Evolutionary conservation across 129 eudicot species (phyloP).

Genomic region (Pulicaria dysenterica): DNA sequence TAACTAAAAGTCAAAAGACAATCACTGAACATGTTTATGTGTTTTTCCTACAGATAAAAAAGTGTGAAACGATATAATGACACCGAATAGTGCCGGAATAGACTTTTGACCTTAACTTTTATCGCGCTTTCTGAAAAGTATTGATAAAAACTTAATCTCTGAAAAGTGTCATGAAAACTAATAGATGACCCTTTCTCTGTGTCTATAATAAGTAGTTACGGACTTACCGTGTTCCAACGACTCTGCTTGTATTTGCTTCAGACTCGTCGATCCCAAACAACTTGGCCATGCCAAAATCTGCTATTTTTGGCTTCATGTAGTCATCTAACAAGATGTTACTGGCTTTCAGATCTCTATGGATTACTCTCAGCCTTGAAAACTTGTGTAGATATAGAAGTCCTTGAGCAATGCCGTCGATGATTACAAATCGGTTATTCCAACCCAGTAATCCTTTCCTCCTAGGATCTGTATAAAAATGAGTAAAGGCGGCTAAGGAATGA

Average conservation of each 20-base stretch:
- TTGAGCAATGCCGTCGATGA: constrained; percentile 39
- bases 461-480: constrained; percentile 18
- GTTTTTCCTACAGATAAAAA: too few relatives aligned
- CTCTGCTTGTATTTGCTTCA: constrained; percentile 35
- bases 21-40: too few relatives aligned
- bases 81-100: too few relatives aligned
- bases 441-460: constrained; percentile 20
- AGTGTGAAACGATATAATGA: too few relatives aligned
- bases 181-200: too few relatives aligned
- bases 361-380: constrained; percentile 34
- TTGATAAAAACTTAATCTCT: too few relatives aligned
- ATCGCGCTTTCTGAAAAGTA: too few relatives aligned
- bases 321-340: constrained; percentile 42
- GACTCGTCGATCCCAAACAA: constrained; percentile 28
- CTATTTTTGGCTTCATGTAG: constrained; percentile 33
- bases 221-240: constrained; percentile 41
- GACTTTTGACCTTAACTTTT: too few relatives aligned
- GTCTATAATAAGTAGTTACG: not conserved
- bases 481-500: not conserved
- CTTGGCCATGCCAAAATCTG: constrained; percentile 41
- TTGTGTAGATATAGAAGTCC: constrained; percentile 41
- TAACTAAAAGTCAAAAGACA: too few relatives aligned
- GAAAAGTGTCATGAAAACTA: too few relatives aligned
- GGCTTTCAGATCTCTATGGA: constrained; percentile 40
- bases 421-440: constrained; percentile 35